Evolutionary conservation across 2,329 filamentous ascomycete genomes (phyloP).

Genomic region (Colletotrichum tabaci): DNA sequence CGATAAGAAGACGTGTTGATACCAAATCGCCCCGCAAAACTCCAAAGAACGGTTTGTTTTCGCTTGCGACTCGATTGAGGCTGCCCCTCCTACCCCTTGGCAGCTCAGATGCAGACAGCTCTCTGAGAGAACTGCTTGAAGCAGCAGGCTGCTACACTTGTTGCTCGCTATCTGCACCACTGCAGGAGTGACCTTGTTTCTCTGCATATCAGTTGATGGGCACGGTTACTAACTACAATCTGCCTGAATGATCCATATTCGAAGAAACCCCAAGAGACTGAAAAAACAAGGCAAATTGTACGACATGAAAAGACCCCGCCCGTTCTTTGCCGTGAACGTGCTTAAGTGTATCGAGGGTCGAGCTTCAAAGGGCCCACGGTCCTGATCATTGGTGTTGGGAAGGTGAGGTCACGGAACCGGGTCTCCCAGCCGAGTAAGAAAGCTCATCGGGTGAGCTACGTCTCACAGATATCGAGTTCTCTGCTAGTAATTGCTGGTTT

Average conservation of each 20-base stretch:
- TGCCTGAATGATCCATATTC: background rate
- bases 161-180: too few relatives aligned
- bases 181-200: background rate
- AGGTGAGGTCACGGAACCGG: background rate
- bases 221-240: background rate
- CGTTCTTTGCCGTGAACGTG: conserved; percentile 4
- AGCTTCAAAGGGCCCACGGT: background rate
- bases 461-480: too few relatives aligned
- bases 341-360: background rate
- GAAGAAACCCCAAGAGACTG: background rate
- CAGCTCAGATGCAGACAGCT: too few relatives aligned
- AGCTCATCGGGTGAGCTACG: background rate
- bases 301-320: background rate
- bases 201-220: background rate
- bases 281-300: background rate
- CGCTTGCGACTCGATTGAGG: too few relatives aligned
- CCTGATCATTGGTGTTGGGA: background rate
- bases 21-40: background rate
- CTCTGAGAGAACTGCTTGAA: background rate
- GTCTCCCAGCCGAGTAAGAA: background rate
- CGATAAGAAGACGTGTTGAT: background rate
- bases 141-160: too few relatives aligned
- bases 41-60: too few relatives aligned
- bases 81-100: too few relatives aligned
- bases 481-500: background rate